Percentiles rank a stretch among this genome's conserved stretches.
These are phyloP conservation scores for Ustilago esculenta DNA, from an alignment of 1,284 basidiomycete genomes.

Conservation along the genomic window DNA sequence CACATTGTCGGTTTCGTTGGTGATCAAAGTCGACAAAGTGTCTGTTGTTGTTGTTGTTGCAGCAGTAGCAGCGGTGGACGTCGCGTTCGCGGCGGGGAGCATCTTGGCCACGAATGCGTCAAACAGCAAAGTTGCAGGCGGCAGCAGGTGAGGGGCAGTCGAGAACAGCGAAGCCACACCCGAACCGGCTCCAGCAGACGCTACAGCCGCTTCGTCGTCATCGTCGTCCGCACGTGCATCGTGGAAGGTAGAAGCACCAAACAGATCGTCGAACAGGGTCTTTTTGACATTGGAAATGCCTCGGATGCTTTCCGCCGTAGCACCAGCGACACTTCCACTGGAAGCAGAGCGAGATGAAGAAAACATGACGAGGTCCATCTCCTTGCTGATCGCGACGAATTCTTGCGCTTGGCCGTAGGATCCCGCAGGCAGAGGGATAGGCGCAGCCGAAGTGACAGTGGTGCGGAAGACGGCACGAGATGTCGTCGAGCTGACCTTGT, in stretches of 20 bases:
- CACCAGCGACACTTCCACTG: conserved; percentile 5
- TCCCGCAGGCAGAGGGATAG: conserved; percentile 21
- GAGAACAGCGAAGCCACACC: conserved; percentile 73
- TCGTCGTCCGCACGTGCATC: conserved; percentile 27
- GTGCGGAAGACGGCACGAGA: conserved; percentile 17
- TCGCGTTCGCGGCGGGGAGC: conserved; percentile 68
- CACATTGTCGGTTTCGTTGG: conserved; percentile 4
- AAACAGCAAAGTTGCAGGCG: conserved; percentile 79
- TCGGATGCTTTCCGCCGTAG: conserved; percentile 68
- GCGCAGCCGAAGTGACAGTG: conserved; percentile 17
- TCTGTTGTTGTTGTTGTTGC: background rate
- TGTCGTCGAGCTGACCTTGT: conserved; percentile 6
- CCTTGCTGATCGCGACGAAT: conserved; percentile 45
- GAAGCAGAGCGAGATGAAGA: conserved; percentile 43
- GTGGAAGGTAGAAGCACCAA: conserved; percentile 74
- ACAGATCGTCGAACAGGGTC: conserved; percentile 84
- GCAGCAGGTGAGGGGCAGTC: conserved; percentile 80
- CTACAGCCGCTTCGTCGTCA: conserved; percentile 2
- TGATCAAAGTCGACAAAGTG: background rate
- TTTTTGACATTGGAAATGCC: conserved; percentile 76
- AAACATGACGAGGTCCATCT: conserved; percentile 50
- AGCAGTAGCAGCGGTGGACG: background rate
- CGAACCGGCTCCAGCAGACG: conserved; percentile 9
- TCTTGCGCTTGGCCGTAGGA: conserved; percentile 11
- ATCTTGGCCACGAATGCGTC: conserved; percentile 77